phyloP scores from a whole-genome alignment of 1,139 yeast species.

The Pichia norvegensis region DNA sequence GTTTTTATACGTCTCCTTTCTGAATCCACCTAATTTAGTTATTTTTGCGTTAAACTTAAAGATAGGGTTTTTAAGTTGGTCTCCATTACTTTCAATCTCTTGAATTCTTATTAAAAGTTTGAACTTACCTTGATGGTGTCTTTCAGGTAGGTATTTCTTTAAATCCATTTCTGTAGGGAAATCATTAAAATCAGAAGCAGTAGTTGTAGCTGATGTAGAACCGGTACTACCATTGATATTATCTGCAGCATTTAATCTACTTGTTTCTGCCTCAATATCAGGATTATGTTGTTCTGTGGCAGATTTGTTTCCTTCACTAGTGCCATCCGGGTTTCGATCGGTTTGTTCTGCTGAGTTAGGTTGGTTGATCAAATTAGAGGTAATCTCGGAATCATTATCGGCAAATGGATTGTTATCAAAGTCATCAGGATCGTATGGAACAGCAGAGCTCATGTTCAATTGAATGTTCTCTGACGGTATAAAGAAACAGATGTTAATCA shows the following conservation, averaged over 20 bases:
- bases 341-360: background rate
- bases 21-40: constrained; percentile 54
- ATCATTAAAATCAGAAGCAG: constrained; percentile 18
- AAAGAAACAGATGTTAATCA: background rate
- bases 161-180: constrained; percentile 35
- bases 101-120: constrained; percentile 34
- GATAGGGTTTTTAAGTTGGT: constrained; percentile 38
- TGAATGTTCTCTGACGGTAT: background rate
- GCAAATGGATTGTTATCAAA: constrained; percentile 62
- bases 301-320: background rate
- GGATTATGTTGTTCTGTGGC: background rate
- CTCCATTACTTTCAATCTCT: constrained; percentile 41
- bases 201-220: constrained; percentile 8
- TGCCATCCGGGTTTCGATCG: background rate
- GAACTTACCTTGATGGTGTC: constrained; percentile 30
- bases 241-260: background rate
- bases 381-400: constrained; percentile 23
- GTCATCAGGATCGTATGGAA: constrained; percentile 60
- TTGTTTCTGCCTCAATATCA: background rate
- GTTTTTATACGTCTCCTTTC: constrained; percentile 64
- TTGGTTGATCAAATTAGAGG: constrained; percentile 8
- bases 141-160: constrained; percentile 43
- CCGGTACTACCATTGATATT: background rate
- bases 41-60: constrained; percentile 39
- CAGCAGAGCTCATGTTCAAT: constrained; percentile 41